phyloP scores from a whole-genome alignment of 352 stramenopile species.

The Globisporangium lucens region DNA sequence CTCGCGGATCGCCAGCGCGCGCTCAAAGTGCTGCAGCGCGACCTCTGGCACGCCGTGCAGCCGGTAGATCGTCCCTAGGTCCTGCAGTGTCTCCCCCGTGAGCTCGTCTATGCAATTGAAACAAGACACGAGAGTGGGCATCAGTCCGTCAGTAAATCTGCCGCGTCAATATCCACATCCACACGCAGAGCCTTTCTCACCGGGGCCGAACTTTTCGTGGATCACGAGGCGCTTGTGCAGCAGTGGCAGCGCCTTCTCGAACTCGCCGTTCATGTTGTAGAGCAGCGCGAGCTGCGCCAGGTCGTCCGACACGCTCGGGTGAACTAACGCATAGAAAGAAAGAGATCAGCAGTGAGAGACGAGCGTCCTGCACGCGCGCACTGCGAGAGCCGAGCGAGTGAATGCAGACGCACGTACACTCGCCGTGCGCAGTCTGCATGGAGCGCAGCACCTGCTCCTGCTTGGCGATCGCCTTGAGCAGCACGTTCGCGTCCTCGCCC shows the following conservation, averaged over 20 bases:
- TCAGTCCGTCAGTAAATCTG: neutral
- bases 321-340: constrained; percentile 29
- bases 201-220: constrained; percentile 73
- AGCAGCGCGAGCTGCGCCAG: constrained; percentile 64
- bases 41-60: constrained; percentile 49
- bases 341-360: neutral
- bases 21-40: constrained; percentile 56
- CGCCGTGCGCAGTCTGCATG: constrained; percentile 43
- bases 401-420: constrained; percentile 31
- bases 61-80: constrained; percentile 66
- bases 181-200: constrained; percentile 19
- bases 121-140: neutral
- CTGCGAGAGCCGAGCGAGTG: neutral
- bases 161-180: neutral
- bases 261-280: constrained; percentile 64
- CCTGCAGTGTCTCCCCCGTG: constrained; percentile 60
- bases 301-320: constrained; percentile 51
- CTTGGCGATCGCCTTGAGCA: constrained; percentile 44
- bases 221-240: constrained; percentile 79
- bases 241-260: constrained; percentile 62
- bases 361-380: neutral
- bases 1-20: constrained; percentile 43
- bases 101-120: constrained; percentile 32
- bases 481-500: constrained; percentile 29
- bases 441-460: constrained; percentile 42